Evolutionary conservation across 2,329 filamentous ascomycete genomes (phyloP).

Genomic region (Neopestalotiopsis sp.): DNA sequence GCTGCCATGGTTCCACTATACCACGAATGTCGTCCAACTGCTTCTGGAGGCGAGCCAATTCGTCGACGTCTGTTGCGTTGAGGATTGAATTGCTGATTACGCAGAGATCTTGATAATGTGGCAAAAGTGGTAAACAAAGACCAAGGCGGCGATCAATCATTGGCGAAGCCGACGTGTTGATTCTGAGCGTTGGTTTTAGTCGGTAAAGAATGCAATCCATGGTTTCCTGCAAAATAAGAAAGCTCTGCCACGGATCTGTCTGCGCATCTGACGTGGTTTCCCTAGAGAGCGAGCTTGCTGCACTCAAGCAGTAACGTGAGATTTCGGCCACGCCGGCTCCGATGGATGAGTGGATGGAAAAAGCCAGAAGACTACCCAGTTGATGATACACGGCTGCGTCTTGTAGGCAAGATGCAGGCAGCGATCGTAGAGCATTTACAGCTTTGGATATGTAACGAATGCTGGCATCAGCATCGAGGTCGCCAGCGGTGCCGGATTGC

Average conservation of each 20-base stretch:
- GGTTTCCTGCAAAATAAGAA: constrained; percentile 31
- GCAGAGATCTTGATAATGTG: constrained; percentile 35
- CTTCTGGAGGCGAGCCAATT: constrained; percentile 24
- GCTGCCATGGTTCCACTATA: constrained; percentile 32
- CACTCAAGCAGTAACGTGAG: constrained; percentile 30
- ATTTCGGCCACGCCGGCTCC: constrained; percentile 33
- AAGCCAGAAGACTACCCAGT: constrained; percentile 29
- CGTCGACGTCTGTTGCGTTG: constrained; percentile 21
- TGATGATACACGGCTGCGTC: constrained; percentile 30
- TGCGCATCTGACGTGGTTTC: constrained; percentile 22
- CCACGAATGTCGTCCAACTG: constrained; percentile 27
- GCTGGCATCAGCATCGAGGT: constrained; percentile 18
- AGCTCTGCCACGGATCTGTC: constrained; percentile 26
- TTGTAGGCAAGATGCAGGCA: constrained; percentile 26
- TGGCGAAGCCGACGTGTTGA: constrained; percentile 19
- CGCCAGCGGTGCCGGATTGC: constrained; percentile 20
- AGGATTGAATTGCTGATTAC: constrained; percentile 30
- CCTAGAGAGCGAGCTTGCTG: constrained; percentile 26
- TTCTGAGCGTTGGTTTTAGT: constrained; percentile 28
- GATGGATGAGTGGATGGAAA: constrained; percentile 32
- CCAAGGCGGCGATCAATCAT: constrained; percentile 30
- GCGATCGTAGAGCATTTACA: constrained; percentile 29
- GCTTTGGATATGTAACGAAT: constrained; percentile 28
- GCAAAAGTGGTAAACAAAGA: constrained; percentile 32
- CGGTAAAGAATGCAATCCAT: constrained; percentile 34